Conservation (phyloP, 352 stramenopile species). For the Globisporangium barbulae region DNA sequence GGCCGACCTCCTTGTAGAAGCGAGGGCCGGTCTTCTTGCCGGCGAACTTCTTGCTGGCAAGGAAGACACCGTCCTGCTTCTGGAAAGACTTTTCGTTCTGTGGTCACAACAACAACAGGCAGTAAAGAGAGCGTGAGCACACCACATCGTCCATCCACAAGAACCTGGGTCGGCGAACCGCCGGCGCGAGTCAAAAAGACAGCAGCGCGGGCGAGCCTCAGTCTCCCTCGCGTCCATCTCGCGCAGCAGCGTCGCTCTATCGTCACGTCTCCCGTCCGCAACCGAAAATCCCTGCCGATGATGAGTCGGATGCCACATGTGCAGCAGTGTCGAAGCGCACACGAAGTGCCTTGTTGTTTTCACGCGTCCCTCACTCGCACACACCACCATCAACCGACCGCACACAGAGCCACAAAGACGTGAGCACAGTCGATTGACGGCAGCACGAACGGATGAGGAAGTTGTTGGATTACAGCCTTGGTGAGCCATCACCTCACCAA, state of each 20-base stretch:
- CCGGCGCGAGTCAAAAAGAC: not conserved
- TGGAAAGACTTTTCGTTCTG: slow-evolving; percentile 99
- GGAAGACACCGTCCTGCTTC: slow-evolving; percentile 98
- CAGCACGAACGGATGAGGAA: not conserved
- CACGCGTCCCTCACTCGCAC: slow-evolving; percentile 16
- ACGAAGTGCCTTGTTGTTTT: slow-evolving; percentile 15
- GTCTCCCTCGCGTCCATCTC: not conserved
- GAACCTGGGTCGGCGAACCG: not conserved
- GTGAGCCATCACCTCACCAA: slow-evolving; percentile 72
- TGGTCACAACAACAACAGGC: slow-evolving; percentile 8
- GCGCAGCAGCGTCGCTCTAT: not conserved
- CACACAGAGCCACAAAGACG: slow-evolving; percentile 7
- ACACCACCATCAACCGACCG: not conserved
- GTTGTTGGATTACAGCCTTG: slow-evolving; percentile 79
- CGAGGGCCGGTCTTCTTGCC: slow-evolving; percentile 94
- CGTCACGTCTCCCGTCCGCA: slow-evolving; percentile 9
- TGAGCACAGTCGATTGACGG: not conserved
- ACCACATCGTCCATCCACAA: slow-evolving; percentile 2
- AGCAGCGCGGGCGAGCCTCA: not conserved
- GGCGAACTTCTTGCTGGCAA: slow-evolving; percentile 95
- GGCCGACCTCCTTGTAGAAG: slow-evolving; percentile 96
- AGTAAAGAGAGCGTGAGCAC: slow-evolving; percentile 13
- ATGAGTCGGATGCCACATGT: slow-evolving; percentile 35
- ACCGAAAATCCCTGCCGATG: slow-evolving; percentile 28
- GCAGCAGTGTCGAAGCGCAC: slow-evolving; percentile 6